Percentiles rank a stretch among this genome's conserved stretches.
Evolutionary conservation across 208 protist genomes (phyloP).

Genomic region (Wallacemonas sp.): DNA sequence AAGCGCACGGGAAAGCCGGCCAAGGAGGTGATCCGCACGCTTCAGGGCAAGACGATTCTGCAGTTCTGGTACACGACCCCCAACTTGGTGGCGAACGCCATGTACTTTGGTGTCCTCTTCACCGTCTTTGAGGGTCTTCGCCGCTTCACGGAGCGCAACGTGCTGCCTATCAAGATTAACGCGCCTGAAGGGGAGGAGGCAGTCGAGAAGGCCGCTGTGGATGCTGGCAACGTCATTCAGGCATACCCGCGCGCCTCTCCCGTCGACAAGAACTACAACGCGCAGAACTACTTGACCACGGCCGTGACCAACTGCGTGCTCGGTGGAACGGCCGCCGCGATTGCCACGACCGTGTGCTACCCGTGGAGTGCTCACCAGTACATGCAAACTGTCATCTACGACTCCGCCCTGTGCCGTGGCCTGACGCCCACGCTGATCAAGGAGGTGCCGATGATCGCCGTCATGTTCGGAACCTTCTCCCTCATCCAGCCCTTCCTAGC

Average conservation of each 20-base stretch:
- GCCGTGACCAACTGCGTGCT: constrained; percentile 64
- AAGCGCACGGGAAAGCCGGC: constrained; percentile 67
- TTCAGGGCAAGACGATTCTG: constrained; percentile 84
- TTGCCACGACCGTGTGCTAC: constrained; percentile 87
- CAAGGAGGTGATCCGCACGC: constrained; percentile 40
- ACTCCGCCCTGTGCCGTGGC: constrained; percentile 87
- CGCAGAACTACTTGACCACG: constrained; percentile 60
- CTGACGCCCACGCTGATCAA: constrained; percentile 74
- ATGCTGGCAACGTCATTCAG: not conserved
- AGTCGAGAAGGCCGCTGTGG: not conserved
- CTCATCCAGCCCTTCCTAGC: constrained; percentile 75
- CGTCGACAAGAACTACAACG: constrained; percentile 50
- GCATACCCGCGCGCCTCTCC: constrained; percentile 12
- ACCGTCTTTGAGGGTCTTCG: constrained; percentile 89
- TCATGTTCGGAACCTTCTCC: constrained; percentile 81
- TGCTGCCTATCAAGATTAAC: constrained; percentile 34
- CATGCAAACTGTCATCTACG: constrained; percentile 90
- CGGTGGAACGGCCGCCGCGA: constrained; percentile 73
- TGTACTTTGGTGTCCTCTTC: constrained; percentile 87
- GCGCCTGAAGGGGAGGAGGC: constrained; percentile 15
- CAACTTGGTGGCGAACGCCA: constrained; percentile 81
- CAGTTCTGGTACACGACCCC: constrained; percentile 89
- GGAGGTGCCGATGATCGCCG: constrained; percentile 90
- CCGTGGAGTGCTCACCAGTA: constrained; percentile 85
- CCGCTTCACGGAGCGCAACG: constrained; percentile 83